Evolutionary conservation across 192 early-diverging fungal genomes (phyloP).

Genomic region (Backusella sp.): DNA sequence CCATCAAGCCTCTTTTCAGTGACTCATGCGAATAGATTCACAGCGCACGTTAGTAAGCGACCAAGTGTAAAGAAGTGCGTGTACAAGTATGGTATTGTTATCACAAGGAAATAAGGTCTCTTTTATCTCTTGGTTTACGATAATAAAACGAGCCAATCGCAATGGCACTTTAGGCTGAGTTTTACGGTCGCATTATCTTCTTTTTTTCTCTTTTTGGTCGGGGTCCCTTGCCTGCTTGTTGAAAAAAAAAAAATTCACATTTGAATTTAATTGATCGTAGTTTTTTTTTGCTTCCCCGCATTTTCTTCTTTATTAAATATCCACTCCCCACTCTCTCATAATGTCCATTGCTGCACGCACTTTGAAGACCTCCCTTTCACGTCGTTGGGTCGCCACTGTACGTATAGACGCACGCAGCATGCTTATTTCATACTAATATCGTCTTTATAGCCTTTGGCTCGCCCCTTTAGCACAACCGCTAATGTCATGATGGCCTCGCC

Average conservation of each 20-base stretch:
- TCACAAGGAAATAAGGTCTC: too few species aligned
- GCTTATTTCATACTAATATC: too few species aligned
- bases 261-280: background rate
- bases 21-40: too few species aligned
- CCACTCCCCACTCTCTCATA: slow-evolving; percentile 13
- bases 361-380: slow-evolving; percentile 3
- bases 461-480: slow-evolving; percentile 47
- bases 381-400: background rate
- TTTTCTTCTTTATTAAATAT: slow-evolving; percentile 6
- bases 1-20: too few species aligned
- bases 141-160: background rate
- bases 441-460: slow-evolving; percentile 30
- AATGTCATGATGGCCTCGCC: slow-evolving; percentile 35
- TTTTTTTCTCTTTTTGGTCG: slow-evolving; percentile 13
- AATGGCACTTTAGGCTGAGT: background rate
- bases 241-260: background rate
- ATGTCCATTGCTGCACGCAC: slow-evolving; percentile 22
- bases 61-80: too few species aligned
- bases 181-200: background rate
- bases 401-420: background rate
- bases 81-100: too few species aligned
- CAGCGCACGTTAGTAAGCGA: too few species aligned
- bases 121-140: too few species aligned
- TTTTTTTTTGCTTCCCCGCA: slow-evolving; percentile 19
- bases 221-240: background rate